phyloP scores from a whole-genome alignment of 1,284 basidiomycete genomes.

The Peniophora sp. region DNA sequence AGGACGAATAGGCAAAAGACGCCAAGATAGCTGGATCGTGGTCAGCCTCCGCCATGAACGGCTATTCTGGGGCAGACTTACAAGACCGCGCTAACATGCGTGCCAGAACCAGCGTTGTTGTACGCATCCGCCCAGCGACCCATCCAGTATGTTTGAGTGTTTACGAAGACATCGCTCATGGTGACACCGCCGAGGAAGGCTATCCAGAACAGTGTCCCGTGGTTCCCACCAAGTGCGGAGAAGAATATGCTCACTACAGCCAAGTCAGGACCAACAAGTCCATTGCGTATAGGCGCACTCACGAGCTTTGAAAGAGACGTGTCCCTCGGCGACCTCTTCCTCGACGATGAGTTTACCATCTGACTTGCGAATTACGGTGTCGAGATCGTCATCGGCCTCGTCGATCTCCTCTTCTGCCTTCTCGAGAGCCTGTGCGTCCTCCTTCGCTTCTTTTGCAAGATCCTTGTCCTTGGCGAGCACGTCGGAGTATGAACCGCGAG shows the following conservation, averaged over 20 bases:
- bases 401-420: constrained; percentile 34
- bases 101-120: constrained; percentile 19
- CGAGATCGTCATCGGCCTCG: constrained; percentile 25
- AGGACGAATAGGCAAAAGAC: constrained; percentile 32
- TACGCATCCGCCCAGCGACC: constrained; percentile 38
- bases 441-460: constrained; percentile 30
- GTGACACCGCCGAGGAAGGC: constrained; percentile 16
- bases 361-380: constrained; percentile 14
- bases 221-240: constrained; percentile 21
- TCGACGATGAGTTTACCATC: constrained; percentile 46
- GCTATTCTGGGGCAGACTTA: constrained; percentile 12
- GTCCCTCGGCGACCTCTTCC: constrained; percentile 53
- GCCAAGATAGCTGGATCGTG: constrained; percentile 29
- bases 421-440: constrained; percentile 31
- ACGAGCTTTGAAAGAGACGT: constrained; percentile 41
- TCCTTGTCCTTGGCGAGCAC: constrained; percentile 32
- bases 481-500: constrained; percentile 38
- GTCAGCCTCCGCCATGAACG: not conserved
- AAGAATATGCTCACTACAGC: constrained; percentile 21
- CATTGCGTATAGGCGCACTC: constrained; percentile 6
- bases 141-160: constrained; percentile 35
- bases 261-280: not conserved
- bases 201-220: constrained; percentile 24
- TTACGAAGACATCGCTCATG: constrained; percentile 12
- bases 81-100: constrained; percentile 21